These are phyloP conservation scores for Septoria linicola DNA, from an alignment of 2,329 filamentous ascomycete genomes.

Conservation along the genomic window DNA sequence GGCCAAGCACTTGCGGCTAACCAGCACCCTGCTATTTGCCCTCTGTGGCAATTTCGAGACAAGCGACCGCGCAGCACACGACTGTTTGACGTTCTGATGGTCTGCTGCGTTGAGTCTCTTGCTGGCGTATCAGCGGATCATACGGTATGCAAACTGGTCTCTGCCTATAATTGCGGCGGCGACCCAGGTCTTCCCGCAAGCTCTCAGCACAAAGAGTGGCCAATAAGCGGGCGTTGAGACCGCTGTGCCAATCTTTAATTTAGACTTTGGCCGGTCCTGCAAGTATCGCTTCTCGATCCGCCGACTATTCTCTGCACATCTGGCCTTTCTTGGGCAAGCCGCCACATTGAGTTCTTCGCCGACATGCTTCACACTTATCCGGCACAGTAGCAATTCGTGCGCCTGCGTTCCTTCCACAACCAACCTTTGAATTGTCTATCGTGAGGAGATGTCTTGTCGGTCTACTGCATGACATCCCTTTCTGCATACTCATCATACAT, in stretches of 20 bases:
- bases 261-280: constrained; percentile 12
- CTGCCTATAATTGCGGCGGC: constrained; percentile 3
- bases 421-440: constrained; percentile 1
- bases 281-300: constrained; percentile 8
- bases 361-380: constrained; percentile 21
- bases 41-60: not conserved
- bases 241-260: constrained; percentile 11
- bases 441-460: constrained; percentile 9
- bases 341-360: constrained; percentile 14
- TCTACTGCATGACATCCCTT: constrained; percentile 12
- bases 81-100: not conserved
- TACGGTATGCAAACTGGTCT: not conserved
- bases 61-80: not conserved
- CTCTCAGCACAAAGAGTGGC: not conserved
- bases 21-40: not conserved
- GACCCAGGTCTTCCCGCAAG: constrained; percentile 3
- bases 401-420: constrained; percentile 13
- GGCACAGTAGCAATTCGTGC: constrained; percentile 18
- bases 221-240: not conserved
- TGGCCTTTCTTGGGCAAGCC: constrained; percentile 14
- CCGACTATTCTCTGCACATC: constrained; percentile 8
- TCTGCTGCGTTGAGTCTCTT: not conserved
- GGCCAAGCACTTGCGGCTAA: constrained; percentile 6
- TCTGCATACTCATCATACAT: constrained; percentile 4
- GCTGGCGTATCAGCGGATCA: constrained; percentile 3